Percentiles rank a stretch among this genome's conserved stretches.
phyloP scores from a whole-genome alignment of 2,329 filamentous ascomycete species.

The Colletotrichum limetticola region DNA sequence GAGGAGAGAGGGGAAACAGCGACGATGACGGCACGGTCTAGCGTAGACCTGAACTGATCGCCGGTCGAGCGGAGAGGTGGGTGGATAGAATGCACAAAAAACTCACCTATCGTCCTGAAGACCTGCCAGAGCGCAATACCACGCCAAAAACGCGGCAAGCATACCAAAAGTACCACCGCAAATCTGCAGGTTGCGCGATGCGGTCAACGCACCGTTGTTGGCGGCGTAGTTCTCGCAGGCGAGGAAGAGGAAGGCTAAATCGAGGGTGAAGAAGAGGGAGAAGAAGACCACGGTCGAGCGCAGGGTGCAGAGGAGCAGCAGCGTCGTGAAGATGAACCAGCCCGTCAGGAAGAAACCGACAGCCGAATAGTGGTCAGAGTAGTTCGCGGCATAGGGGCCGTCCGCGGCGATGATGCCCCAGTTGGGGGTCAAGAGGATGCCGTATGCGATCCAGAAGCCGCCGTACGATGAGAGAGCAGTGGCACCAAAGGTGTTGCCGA shows the following conservation, averaged over 20 bases:
- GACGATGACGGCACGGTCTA: not conserved
- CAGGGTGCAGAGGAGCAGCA: constrained; percentile 79
- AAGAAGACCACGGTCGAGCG: constrained; percentile 84
- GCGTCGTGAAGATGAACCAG: constrained; percentile 88
- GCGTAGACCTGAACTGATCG: not conserved
- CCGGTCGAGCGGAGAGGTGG: not conserved
- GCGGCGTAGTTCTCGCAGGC: constrained; percentile 69
- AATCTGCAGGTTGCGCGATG: constrained; percentile 66
- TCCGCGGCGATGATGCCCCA: constrained; percentile 66
- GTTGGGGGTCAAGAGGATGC: constrained; percentile 74
- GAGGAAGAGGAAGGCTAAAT: constrained; percentile 80
- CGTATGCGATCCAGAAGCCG: constrained; percentile 85
- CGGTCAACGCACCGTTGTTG: constrained; percentile 60
- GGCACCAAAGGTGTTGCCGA: constrained; percentile 89
- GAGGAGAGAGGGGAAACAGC: not conserved
- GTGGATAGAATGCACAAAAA: not conserved
- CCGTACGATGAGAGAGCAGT: constrained; percentile 85
- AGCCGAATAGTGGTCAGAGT: constrained; percentile 64
- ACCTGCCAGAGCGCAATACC: constrained; percentile 89
- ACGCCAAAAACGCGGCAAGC: constrained; percentile 82
- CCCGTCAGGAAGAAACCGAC: constrained; percentile 80
- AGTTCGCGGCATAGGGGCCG: constrained; percentile 57
- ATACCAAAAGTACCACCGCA: constrained; percentile 85
- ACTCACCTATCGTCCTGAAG: constrained; percentile 76
- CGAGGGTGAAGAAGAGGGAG: constrained; percentile 80